Conservation (phyloP, 2,329 filamentous ascomycete species). For the Thielaviopsis cerberus region DNA sequence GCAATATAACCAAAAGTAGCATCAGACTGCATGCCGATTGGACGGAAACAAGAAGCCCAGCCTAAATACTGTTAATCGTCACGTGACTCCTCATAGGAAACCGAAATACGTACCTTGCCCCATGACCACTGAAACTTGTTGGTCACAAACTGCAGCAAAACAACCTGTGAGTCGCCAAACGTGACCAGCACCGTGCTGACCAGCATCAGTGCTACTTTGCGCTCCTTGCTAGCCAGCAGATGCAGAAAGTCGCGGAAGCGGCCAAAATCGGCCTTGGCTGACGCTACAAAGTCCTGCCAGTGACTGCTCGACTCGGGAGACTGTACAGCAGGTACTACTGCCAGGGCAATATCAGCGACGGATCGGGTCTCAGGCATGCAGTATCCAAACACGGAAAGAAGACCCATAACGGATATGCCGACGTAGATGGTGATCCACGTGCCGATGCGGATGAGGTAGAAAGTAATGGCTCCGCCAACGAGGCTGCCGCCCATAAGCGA, state of each 20-base stretch:
- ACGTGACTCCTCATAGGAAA: background rate
- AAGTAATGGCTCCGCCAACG: constrained; percentile 13
- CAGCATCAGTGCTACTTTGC: constrained; percentile 8
- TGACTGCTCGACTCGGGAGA: background rate
- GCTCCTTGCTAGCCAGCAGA: constrained; percentile 7
- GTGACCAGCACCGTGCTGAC: constrained; percentile 9
- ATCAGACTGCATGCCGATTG: constrained; percentile 8
- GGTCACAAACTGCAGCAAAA: constrained; percentile 16
- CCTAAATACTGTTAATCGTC: background rate
- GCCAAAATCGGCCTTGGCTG: background rate
- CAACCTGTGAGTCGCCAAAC: constrained; percentile 10
- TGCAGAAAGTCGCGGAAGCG: constrained; percentile 7
- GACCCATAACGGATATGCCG: constrained; percentile 7
- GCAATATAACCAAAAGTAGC: constrained; percentile 7
- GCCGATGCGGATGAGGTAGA: constrained; percentile 12
- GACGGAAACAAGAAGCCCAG: constrained; percentile 7
- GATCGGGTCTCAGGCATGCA: constrained; percentile 12
- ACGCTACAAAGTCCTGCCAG: constrained; percentile 8
- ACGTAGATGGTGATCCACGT: constrained; percentile 11
- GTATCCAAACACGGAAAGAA: constrained; percentile 7
- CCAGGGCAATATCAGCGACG: background rate
- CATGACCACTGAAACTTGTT: constrained; percentile 15
- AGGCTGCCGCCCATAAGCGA: constrained; percentile 11
- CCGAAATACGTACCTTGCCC: constrained; percentile 5
- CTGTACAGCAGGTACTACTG: background rate